phyloP scores from a whole-genome alignment of 83 land plant genomes.

The Picea engelmannii region DNA sequence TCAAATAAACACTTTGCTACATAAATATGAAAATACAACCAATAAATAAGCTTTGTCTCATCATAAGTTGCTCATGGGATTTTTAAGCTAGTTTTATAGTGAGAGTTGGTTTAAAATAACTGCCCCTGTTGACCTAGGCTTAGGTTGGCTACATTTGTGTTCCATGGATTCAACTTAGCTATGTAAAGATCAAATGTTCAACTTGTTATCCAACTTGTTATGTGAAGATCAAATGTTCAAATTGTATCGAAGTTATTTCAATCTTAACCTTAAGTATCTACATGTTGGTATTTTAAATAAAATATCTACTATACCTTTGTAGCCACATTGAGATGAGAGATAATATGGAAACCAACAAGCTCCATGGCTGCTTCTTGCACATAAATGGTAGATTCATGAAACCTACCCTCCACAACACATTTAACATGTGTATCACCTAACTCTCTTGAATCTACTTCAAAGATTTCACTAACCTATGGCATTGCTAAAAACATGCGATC shows the following conservation, averaged over 20 bases:
- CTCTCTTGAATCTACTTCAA: constrained; percentile 97
- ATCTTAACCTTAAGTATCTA: background rate
- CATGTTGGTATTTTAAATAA: too few relatives aligned
- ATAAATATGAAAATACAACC: too few relatives aligned
- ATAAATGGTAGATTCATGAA: constrained; percentile 92
- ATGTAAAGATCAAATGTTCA: too few relatives aligned
- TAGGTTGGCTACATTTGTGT: too few relatives aligned
- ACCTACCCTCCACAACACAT: constrained; percentile 96
- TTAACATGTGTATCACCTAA: constrained; percentile 88
- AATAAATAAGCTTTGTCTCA: too few relatives aligned
- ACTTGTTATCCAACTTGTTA: too few relatives aligned
- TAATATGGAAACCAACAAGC: constrained; percentile 95
- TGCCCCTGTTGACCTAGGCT: too few relatives aligned
- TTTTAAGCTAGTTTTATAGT: too few relatives aligned
- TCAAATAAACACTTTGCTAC: too few relatives aligned
- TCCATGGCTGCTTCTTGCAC: constrained; percentile 98
- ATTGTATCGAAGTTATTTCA: background rate
- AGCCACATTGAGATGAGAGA: constrained; percentile 94
- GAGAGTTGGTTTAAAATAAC: too few relatives aligned
- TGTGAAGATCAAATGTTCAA: background rate
- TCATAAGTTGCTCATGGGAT: too few relatives aligned
- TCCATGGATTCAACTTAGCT: too few relatives aligned
- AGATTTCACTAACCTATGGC: constrained; percentile 88
- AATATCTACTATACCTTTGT: constrained; percentile 50
- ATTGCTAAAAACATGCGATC: background rate